These are phyloP conservation scores for Apiotrichum mycotoxinovorans DNA, from an alignment of 1,284 basidiomycete species.

Conservation along the genomic window DNA sequence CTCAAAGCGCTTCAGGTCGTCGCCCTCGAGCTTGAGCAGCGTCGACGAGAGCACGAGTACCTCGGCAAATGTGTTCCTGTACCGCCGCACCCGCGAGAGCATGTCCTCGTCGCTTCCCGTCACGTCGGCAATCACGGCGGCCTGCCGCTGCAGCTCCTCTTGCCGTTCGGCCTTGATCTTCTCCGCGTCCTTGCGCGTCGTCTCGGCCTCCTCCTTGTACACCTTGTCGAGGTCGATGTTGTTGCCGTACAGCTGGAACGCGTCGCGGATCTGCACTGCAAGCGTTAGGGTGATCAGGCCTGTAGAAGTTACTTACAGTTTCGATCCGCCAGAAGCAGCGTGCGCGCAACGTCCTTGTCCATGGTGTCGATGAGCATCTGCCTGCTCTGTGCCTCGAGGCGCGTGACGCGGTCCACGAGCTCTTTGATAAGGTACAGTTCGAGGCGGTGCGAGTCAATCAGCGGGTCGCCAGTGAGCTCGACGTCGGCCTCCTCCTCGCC, in stretches of 20 bases:
- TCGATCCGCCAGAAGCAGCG: conserved; percentile 41
- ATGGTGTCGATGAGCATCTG: conserved; percentile 43
- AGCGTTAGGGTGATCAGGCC: not conserved
- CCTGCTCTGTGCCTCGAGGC: conserved; percentile 39
- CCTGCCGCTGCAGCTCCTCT: conserved; percentile 1
- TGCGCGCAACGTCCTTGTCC: conserved; percentile 39
- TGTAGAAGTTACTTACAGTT: conserved; percentile 34
- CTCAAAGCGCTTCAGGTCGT: conserved; percentile 44
- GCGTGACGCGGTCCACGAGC: conserved; percentile 33
- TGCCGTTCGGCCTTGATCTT: not conserved
- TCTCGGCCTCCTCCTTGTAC: not conserved
- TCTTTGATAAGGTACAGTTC: conserved; percentile 31
- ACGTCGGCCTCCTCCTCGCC: not conserved
- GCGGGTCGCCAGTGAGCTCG: not conserved
- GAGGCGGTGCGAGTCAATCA: conserved; percentile 11
- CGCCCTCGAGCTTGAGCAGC: conserved; percentile 45
- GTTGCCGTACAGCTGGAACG: conserved; percentile 18
- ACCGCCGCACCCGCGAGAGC: conserved; percentile 32
- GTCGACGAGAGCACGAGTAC: conserved; percentile 46
- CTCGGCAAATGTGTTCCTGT: conserved; percentile 48
- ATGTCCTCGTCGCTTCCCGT: conserved; percentile 22
- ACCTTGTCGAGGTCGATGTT: conserved; percentile 3
- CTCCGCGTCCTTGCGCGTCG: not conserved
- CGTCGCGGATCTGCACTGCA: conserved; percentile 40
- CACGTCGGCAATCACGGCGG: conserved; percentile 5